Base-by-base conservation (phyloP, 441 rosid genomes). In the Mallotus japonicus region DNA sequence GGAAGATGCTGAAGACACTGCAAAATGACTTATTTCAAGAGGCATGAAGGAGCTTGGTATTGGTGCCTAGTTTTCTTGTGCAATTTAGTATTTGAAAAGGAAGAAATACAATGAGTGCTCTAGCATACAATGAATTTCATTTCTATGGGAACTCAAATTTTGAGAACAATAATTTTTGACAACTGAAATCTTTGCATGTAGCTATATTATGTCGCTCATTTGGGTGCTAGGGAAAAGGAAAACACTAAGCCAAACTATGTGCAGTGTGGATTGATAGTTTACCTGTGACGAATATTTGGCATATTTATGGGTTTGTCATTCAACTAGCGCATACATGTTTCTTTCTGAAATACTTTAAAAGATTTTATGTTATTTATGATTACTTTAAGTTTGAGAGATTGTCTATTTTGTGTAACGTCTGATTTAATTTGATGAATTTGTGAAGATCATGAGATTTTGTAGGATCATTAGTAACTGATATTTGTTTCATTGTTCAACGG, bases 1-100 rank as follows among this genome's bases (percentile, higher is more conserved):
- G 81, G 89, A 83, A 81, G 84, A 83, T 24, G 80, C 62, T 0
- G 88, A 88, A 78, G 80, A 80, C 67, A 73, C 69, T 74, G 78
- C 77, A 44, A 84, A 88, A 67, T 83, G 78, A 78, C n/a, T 28
- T 6, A 9, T 62, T 62, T 22, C 22, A 22, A 22, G 54, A 57
- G 37, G 54, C 63, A 6, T 10, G 44, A 72, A 32, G n/a, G 55
- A 64, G 56, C 73, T 19, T 53, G 75, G 16, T 51, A 12, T n/a
- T 55, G 70, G 67, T 17, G 4, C 63, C 60, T 34, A 6, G 54
- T 49, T 66, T 71, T 66, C 46, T 68, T 49, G 57, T 22, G n/a
- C 14, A 68, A 37, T 56, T 54, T 53, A 37, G 40, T 34, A 17
- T 54, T 40, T 3, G 19, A 53, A 22, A 66, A 14, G 62, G 53